Evolutionary conservation across 257 asterid species (phyloP).

Genomic region (Knoxia roxburghii): DNA sequence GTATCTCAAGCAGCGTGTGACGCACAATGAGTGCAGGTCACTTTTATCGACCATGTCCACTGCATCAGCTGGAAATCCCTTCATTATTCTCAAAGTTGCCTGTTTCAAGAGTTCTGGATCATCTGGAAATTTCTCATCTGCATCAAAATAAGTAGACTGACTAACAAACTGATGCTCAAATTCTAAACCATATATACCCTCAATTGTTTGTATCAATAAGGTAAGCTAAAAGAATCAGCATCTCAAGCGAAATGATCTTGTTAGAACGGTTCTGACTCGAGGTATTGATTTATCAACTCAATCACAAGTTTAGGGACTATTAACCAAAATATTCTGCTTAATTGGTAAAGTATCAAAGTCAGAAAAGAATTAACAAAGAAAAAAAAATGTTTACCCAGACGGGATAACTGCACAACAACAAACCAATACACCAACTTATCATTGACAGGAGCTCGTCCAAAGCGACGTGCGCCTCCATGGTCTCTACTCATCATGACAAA

Average conservation of each 20-base stretch:
- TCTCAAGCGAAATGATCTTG: not conserved
- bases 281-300: too few relatives aligned
- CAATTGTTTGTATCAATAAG: not conserved
- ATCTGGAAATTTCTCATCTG: slow-evolving; percentile 22
- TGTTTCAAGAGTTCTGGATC: slow-evolving; percentile 25
- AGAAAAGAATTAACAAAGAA: too few relatives aligned
- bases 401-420: slow-evolving; percentile 12
- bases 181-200: too few relatives aligned
- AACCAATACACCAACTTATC: slow-evolving; percentile 32
- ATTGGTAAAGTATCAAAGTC: too few relatives aligned
- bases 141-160: too few relatives aligned
- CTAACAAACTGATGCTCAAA: not conserved
- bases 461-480: slow-evolving; percentile 11
- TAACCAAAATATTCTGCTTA: too few relatives aligned
- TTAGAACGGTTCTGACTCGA: too few relatives aligned
- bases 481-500: slow-evolving; percentile 21
- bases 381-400: slow-evolving; percentile 14
- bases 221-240: too few relatives aligned
- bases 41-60: slow-evolving; percentile 25
- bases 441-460: slow-evolving; percentile 31
- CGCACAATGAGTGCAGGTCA: slow-evolving; percentile 22
- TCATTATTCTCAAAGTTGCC: slow-evolving; percentile 13
- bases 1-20: slow-evolving; percentile 28
- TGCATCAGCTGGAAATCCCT: slow-evolving; percentile 24
- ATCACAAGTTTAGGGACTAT: too few relatives aligned